Evolutionary conservation across 2,329 filamentous ascomycete species (phyloP), one percentile per base, ranked within the genome.

Genomic region (Paradendryphiella salina): DNA sequence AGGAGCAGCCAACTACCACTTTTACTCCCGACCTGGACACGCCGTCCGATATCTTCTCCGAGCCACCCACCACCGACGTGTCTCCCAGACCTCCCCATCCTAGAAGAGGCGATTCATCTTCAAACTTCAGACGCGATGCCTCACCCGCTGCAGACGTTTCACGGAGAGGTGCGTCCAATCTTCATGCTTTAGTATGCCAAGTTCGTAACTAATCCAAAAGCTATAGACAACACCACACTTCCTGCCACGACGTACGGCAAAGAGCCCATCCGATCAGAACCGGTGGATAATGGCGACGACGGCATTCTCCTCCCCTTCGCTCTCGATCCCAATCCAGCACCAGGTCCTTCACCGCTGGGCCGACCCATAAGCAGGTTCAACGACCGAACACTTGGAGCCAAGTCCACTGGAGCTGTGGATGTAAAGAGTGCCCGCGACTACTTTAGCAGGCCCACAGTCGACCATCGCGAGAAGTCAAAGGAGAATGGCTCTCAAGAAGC

Each of bases 231-330:
- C 26, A 78, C 90, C 20, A 85, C 85, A 3, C 77, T 95, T 14
- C 89, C 90, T 3, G 82, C 88, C 1, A 86, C 85, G 39, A 89
- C 82, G 6, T 96, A 96, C 73, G 57, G 48, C 51, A 84, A 87
- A 60, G 89, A 86, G 64, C 89, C 89, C 63, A 83, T 87, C 50
- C 88, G 88, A 64, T 93, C 89, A 2, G 77, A 85, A 50, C 76
- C 77, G 4, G 83, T 85, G 46, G 81, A 81, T 33, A 82, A 82
- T 37, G 84, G 89, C 59, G 86, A 87, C 67, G 69, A 74, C 56
- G 59, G 76, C 60, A 66, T 79, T 60, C 75, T 79, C 50, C 73
- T 82, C 15, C 79, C 79, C 4, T 77, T 82, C 63, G 77, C 77
- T 6, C 76, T 80, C 48, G 79, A 82, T 54, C 77, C 78, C 5